These are phyloP conservation scores for Allomyces macrogynus DNA, from an alignment of 192 early-diverging fungal genomes.

Conservation along the genomic window DNA sequence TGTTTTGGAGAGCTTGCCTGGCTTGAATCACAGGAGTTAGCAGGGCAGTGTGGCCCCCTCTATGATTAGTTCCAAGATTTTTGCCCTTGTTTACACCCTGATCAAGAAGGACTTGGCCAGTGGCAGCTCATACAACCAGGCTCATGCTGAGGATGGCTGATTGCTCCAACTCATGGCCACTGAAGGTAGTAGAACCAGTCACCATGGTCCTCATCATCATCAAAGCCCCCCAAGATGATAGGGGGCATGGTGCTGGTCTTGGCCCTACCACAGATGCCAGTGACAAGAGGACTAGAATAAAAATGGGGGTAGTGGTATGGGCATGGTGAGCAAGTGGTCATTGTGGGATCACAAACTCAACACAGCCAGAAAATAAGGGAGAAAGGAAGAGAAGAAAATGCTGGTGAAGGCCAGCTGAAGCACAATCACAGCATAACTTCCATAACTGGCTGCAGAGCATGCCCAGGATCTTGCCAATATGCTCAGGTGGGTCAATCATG, in stretches of 20 bases:
- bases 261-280: constrained; percentile 34
- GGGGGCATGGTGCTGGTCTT: constrained; percentile 32
- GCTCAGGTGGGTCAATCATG: constrained; percentile 17
- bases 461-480: constrained; percentile 34
- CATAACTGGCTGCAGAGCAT: constrained; percentile 32
- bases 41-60: no score
- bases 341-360: not conserved
- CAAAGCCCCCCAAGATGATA: constrained; percentile 39
- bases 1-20: no score
- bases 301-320: not conserved
- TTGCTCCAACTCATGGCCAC: no score
- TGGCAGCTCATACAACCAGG: no score
- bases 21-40: no score
- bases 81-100: no score
- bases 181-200: constrained; percentile 44
- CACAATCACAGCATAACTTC: constrained; percentile 20
- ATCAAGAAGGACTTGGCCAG: no score
- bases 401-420: constrained; percentile 30
- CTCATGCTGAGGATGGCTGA: no score
- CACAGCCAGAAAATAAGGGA: no score
- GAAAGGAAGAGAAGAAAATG: not conserved
- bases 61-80: no score
- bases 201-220: constrained; percentile 42
- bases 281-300: constrained; percentile 35
- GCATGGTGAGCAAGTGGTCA: not conserved